A percentile compares a stretch with the other conserved stretches of the same genome.
Conservation (phyloP, 768 basidiomycete species). For the Suillus paluster region DNA sequence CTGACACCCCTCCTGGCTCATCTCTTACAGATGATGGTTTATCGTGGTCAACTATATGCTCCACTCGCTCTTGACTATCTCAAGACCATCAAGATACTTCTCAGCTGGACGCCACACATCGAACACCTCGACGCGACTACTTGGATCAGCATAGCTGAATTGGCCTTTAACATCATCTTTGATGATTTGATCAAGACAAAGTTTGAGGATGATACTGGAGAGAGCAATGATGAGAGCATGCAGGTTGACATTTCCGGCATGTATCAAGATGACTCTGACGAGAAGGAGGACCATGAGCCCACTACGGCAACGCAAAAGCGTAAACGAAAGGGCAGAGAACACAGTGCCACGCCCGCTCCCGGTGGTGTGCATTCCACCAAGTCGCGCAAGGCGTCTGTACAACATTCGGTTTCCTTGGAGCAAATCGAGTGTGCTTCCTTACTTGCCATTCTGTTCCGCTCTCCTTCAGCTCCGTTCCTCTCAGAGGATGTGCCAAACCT, state of each 20-base stretch:
- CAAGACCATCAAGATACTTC: constrained; percentile 71
- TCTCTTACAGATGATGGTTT: constrained; percentile 60
- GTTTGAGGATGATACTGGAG: constrained; percentile 22
- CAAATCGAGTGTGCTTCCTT: constrained; percentile 75
- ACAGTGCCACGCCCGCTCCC: constrained; percentile 26
- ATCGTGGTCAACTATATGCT: constrained; percentile 55
- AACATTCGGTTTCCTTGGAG: constrained; percentile 49
- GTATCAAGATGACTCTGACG: constrained; percentile 39
- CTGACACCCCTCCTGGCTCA: constrained; percentile 65
- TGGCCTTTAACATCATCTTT: constrained; percentile 80
- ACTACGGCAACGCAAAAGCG: constrained; percentile 19
- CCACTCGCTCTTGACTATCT: constrained; percentile 81
- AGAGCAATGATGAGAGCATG: constrained; percentile 23
- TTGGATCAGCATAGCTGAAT: constrained; percentile 73
- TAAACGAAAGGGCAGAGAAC: constrained; percentile 31
- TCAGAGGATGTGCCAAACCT: constrained; percentile 37
- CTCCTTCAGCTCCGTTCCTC: constrained; percentile 62
- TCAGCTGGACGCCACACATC: constrained; percentile 74
- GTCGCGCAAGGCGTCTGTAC: constrained; percentile 26
- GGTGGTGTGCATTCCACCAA: constrained; percentile 22
- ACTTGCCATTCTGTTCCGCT: constrained; percentile 61
- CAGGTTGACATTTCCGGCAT: constrained; percentile 27
- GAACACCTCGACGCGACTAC: constrained; percentile 65
- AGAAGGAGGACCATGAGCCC: constrained; percentile 30
- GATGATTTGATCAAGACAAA: constrained; percentile 50